phyloP scores from a whole-genome alignment of 2,329 filamentous ascomycete genomes.

The Grosmannia penicillata region DNA sequence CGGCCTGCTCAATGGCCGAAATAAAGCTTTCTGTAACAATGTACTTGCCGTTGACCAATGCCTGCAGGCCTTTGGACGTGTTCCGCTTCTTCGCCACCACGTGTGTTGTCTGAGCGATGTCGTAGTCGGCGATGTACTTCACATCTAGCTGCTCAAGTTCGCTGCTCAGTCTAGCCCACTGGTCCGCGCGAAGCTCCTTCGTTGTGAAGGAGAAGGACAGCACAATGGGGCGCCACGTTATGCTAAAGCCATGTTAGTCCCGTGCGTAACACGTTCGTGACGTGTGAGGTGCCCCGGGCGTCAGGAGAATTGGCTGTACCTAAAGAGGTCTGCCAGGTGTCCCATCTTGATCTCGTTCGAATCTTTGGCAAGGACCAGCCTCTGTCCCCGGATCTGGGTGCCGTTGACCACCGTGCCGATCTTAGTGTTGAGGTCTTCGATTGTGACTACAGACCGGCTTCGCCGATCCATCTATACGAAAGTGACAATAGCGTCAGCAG shows the following conservation, averaged over 20 bases:
- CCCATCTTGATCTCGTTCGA: slow-evolving; percentile 59
- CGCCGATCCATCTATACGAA: slow-evolving; percentile 40
- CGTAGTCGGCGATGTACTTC: slow-evolving; percentile 65
- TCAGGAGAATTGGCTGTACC: too few species aligned
- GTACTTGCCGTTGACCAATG: slow-evolving; percentile 64
- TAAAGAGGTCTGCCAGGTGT: slow-evolving; percentile 48
- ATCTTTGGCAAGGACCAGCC: slow-evolving; percentile 37
- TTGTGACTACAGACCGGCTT: slow-evolving; percentile 49
- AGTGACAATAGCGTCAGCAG: neutral
- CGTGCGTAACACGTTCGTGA: too few species aligned
- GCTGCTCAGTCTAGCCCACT: slow-evolving; percentile 44
- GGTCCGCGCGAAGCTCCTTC: slow-evolving; percentile 53
- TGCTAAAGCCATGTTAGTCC: too few species aligned
- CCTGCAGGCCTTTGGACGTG: slow-evolving; percentile 73
- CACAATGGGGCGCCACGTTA: slow-evolving; percentile 69
- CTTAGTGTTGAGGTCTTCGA: slow-evolving; percentile 74
- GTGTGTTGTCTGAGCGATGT: slow-evolving; percentile 61
- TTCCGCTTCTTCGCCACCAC: slow-evolving; percentile 83
- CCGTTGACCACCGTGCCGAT: slow-evolving; percentile 70
- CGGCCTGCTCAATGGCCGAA: slow-evolving; percentile 51
- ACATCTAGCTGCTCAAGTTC: slow-evolving; percentile 75
- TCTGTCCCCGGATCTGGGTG: slow-evolving; percentile 49
- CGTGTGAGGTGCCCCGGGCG: too few species aligned
- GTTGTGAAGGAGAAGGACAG: slow-evolving; percentile 66
- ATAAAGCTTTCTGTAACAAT: slow-evolving; percentile 65